phyloP scores from a whole-genome alignment of 306 rosid genomes.

The Citrullus mucosospermus region DNA sequence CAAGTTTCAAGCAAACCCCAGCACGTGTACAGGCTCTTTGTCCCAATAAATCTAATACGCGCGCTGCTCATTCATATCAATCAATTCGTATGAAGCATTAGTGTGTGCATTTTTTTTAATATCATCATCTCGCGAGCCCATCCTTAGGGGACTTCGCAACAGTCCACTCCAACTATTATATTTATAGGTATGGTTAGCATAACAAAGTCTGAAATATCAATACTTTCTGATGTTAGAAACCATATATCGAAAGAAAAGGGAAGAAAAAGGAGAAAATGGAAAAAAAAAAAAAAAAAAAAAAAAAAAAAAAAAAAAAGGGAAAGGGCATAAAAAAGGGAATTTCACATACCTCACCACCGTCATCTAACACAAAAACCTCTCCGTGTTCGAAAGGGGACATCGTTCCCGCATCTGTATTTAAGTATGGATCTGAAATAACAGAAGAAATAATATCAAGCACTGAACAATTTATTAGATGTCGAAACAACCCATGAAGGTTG shows the following conservation, averaged over 20 bases:
- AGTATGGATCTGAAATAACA: slow-evolving; percentile 70
- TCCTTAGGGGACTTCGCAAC: neutral
- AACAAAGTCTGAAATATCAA: neutral
- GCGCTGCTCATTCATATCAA: neutral
- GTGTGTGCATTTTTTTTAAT: neutral
- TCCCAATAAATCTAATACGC: neutral
- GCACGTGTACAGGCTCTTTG: neutral
- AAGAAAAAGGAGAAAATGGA: neutral
- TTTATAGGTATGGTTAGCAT: neutral
- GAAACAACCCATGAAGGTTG: neutral
- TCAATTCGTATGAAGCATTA: neutral
- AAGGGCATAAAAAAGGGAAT: neutral
- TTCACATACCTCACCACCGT: slow-evolving; percentile 83
- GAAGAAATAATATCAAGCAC: neutral
- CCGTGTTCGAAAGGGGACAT: slow-evolving; percentile 98
- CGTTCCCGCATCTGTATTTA: slow-evolving; percentile 96
- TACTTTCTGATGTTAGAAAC: neutral
- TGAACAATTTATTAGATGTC: no score
- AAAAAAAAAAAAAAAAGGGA: no score
- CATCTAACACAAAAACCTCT: slow-evolving; percentile 84
- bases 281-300: no score
- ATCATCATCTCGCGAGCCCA: neutral
- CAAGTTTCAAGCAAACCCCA: neutral
- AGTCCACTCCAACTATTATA: neutral
- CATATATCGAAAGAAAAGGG: neutral